These are phyloP conservation scores for Leccinum solheimii DNA, from an alignment of 1,284 basidiomycete species.

Conservation along the genomic window DNA sequence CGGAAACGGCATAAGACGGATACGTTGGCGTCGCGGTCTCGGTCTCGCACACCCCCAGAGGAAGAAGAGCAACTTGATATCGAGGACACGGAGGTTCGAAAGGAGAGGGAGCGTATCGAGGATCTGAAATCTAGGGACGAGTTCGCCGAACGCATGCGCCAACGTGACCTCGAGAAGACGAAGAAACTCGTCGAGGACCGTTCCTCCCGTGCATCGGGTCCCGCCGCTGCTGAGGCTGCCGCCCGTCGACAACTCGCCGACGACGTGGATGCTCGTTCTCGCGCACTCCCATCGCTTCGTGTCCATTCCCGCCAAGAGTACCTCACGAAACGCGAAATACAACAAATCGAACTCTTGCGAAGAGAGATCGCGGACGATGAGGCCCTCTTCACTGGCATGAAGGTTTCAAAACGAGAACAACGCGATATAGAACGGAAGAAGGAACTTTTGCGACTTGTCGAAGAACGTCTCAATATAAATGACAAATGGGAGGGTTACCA, in stretches of 20 bases:
- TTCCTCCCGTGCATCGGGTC: slow-evolving; percentile 70
- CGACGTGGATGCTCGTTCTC: slow-evolving; percentile 73
- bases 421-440: slow-evolving; percentile 89
- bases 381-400: slow-evolving; percentile 84
- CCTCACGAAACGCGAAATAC: slow-evolving; percentile 92
- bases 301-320: slow-evolving; percentile 91
- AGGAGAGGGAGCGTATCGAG: slow-evolving; percentile 74
- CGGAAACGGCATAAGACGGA: slow-evolving; percentile 63
- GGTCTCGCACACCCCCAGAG: slow-evolving; percentile 29
- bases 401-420: slow-evolving; percentile 82
- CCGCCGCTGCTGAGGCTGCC: slow-evolving; percentile 77
- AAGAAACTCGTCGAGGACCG: slow-evolving; percentile 94
- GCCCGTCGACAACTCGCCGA: slow-evolving; percentile 83
- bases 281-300: slow-evolving; percentile 83
- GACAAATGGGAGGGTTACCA: slow-evolving; percentile 94
- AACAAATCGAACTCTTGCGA: slow-evolving; percentile 92
- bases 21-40: slow-evolving; percentile 32
- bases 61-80: slow-evolving; percentile 35
- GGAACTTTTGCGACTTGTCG: slow-evolving; percentile 87
- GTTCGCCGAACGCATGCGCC: slow-evolving; percentile 86
- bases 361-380: slow-evolving; percentile 94
- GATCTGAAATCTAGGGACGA: slow-evolving; percentile 90
- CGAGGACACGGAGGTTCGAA: slow-evolving; percentile 72
- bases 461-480: slow-evolving; percentile 91
- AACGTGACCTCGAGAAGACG: slow-evolving; percentile 82